These are phyloP conservation scores for Thermothelomyces thermophilus DNA, from an alignment of 2,329 filamentous ascomycete genomes.

Conservation along the genomic window DNA sequence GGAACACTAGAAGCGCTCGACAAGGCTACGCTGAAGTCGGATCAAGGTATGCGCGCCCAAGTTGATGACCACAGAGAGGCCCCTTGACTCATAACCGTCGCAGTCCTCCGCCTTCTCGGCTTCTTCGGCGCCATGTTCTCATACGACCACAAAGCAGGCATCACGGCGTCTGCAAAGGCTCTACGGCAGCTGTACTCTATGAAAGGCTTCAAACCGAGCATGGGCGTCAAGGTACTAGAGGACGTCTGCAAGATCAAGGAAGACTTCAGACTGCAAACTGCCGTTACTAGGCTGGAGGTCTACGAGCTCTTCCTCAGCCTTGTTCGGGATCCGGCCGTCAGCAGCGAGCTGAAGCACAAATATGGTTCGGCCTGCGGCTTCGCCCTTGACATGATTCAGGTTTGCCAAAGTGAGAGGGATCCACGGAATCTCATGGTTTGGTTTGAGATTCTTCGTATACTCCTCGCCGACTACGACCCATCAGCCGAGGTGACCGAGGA, in stretches of 20 bases:
- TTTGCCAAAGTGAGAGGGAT: slow-evolving; percentile 51
- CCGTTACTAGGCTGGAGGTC: slow-evolving; percentile 45
- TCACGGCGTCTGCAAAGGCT: slow-evolving; percentile 47
- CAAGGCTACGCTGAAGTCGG: slow-evolving; percentile 39
- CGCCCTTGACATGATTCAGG: slow-evolving; percentile 42
- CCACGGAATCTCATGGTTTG: slow-evolving; percentile 51
- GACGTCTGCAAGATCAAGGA: slow-evolving; percentile 46
- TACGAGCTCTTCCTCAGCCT: slow-evolving; percentile 44
- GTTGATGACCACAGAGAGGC: neutral
- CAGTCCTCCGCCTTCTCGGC: slow-evolving; percentile 32
- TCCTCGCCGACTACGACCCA: slow-evolving; percentile 41
- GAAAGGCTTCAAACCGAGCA: slow-evolving; percentile 44
- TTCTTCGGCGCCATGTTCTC: slow-evolving; percentile 56
- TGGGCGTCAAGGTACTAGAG: slow-evolving; percentile 43
- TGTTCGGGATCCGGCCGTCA: slow-evolving; percentile 37
- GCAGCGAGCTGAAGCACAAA: slow-evolving; percentile 38
- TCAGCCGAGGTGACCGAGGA: slow-evolving; percentile 42
- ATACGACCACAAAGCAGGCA: slow-evolving; percentile 53
- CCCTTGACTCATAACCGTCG: neutral
- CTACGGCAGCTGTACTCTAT: slow-evolving; percentile 44
- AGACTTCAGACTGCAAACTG: slow-evolving; percentile 49
- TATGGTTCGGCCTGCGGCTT: slow-evolving; percentile 41
- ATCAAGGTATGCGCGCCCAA: slow-evolving; percentile 37
- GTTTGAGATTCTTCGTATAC: slow-evolving; percentile 44
- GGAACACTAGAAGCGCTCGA: slow-evolving; percentile 45